These are phyloP conservation scores for Gilbertella persicaria DNA, from an alignment of 371 early-diverging fungal species.

Conservation along the genomic window DNA sequence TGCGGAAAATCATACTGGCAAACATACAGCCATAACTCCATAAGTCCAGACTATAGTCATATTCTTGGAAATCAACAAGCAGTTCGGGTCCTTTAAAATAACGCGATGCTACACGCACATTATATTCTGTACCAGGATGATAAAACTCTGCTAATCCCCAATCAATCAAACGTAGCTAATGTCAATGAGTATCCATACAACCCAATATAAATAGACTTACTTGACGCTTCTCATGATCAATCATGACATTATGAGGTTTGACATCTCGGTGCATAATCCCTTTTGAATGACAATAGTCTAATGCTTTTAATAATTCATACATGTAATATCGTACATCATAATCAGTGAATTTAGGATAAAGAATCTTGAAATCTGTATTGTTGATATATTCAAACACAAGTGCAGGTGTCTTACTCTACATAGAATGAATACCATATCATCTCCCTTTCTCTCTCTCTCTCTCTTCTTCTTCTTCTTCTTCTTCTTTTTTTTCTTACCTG, in stretches of 20 bases:
- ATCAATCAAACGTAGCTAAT: slow-evolving; percentile 96
- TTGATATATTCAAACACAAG: slow-evolving; percentile 96
- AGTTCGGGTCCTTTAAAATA: slow-evolving; percentile 99
- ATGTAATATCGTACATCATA: slow-evolving; percentile 95
- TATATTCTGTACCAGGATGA: slow-evolving; percentile 95
- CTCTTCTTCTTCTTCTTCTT: neutral
- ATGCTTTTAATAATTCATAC: slow-evolving; percentile 93
- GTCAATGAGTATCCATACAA: slow-evolving; percentile 6
- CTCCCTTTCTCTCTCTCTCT: neutral
- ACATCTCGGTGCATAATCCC: slow-evolving; percentile 99
- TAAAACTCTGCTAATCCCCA: slow-evolving; percentile 99
- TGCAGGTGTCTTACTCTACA: slow-evolving; percentile 86
- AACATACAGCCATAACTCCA: slow-evolving; percentile 99
- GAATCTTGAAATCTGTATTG: slow-evolving; percentile 71
- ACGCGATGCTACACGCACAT: slow-evolving; percentile 97
- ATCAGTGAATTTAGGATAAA: slow-evolving; percentile 78
- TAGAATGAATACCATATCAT: neutral
- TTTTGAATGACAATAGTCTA: slow-evolving; percentile 95
- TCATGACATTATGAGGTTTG: slow-evolving; percentile 99
- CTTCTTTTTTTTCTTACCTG: slow-evolving; percentile 56
- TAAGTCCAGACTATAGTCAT: slow-evolving; percentile 99
- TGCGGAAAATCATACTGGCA: slow-evolving; percentile 97
- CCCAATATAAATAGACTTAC: slow-evolving; percentile 33
- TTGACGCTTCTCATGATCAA: slow-evolving; percentile 92
- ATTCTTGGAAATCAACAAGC: slow-evolving; percentile 95